These are phyloP conservation scores for Inonotus hispidus DNA, from an alignment of 1,284 basidiomycete genomes.

Conservation along the genomic window DNA sequence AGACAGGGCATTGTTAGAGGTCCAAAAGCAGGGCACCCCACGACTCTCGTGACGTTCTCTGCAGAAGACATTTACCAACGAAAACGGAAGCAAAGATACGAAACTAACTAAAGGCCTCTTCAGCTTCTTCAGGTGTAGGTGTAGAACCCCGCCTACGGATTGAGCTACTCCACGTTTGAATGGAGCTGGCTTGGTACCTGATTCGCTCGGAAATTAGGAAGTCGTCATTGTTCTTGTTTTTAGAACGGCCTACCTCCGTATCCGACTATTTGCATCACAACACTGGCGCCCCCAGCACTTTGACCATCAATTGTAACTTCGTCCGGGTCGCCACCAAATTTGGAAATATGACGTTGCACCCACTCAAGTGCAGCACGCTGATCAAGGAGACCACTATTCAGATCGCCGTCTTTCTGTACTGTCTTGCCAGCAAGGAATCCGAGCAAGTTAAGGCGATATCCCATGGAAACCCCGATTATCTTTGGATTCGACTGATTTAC, in stretches of 20 bases:
- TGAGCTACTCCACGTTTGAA: constrained; percentile 38
- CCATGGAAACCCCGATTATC: constrained; percentile 48
- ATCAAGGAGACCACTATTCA: constrained; percentile 43
- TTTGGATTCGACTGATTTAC: constrained; percentile 42
- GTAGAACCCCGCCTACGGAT: constrained; percentile 41
- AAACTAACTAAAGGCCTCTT: constrained; percentile 31
- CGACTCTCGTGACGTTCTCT: constrained; percentile 31
- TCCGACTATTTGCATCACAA: constrained; percentile 39
- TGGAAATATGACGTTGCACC: constrained; percentile 39
- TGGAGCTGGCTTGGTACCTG: constrained; percentile 33
- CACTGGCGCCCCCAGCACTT: constrained; percentile 39
- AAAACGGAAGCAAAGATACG: not conserved
- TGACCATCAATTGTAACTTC: constrained; percentile 40
- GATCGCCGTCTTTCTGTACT: constrained; percentile 29
- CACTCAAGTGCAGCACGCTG: constrained; percentile 43
- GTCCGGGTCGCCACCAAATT: constrained; percentile 39
- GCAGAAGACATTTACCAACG: constrained; percentile 15
- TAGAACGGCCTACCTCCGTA: constrained; percentile 31
- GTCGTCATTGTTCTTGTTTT: not conserved
- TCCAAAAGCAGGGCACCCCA: constrained; percentile 32
- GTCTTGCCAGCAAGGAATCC: constrained; percentile 46
- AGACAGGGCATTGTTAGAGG: constrained; percentile 33
- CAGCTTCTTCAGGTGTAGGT: constrained; percentile 27
- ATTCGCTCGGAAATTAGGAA: not conserved
- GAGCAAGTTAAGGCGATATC: constrained; percentile 48